These are phyloP conservation scores for Sarocladium oryzae DNA, from an alignment of 2,329 filamentous ascomycete species.

Conservation along the genomic window DNA sequence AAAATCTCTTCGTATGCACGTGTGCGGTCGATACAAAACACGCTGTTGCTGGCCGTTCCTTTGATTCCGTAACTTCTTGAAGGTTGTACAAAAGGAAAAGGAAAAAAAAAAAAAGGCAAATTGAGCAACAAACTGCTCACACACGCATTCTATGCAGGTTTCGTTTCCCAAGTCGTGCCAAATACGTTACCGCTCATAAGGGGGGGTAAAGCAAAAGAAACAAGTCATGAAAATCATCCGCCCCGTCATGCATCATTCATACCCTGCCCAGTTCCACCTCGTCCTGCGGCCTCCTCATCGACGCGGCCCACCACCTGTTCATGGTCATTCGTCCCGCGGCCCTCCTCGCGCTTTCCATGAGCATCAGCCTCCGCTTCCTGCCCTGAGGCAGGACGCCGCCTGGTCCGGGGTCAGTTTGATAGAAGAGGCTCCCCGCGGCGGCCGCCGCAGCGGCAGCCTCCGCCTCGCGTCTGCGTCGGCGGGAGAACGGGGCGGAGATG, in stretches of 20 bases:
- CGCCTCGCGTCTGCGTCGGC: background rate
- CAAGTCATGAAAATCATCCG: background rate
- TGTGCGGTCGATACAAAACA: too few relatives aligned
- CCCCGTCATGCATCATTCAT: background rate
- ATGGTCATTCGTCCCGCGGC: background rate
- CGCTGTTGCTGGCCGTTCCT: too few relatives aligned
- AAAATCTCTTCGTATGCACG: too few relatives aligned
- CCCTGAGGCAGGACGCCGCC: background rate
- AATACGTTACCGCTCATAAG: too few relatives aligned
- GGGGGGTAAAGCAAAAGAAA: too few relatives aligned
- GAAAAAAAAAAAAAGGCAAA: too few relatives aligned
- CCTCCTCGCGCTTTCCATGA: background rate
- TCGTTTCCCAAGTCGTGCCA: conserved; percentile 1
- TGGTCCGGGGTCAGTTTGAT: background rate
- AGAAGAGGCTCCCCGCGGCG: conserved; percentile 13
- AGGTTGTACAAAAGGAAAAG: too few relatives aligned
- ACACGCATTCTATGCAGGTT: background rate
- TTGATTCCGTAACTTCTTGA: too few relatives aligned
- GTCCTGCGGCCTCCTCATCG: background rate
- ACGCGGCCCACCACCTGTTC: background rate
- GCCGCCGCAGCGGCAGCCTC: conserved; percentile 10
- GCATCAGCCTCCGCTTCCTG: background rate
- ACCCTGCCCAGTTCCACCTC: conserved; percentile 4
- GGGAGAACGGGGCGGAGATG: background rate
- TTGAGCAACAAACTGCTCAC: background rate